Base-by-base conservation (phyloP, 768 basidiomycete genomes). In the Collybia mongolica region DNA sequence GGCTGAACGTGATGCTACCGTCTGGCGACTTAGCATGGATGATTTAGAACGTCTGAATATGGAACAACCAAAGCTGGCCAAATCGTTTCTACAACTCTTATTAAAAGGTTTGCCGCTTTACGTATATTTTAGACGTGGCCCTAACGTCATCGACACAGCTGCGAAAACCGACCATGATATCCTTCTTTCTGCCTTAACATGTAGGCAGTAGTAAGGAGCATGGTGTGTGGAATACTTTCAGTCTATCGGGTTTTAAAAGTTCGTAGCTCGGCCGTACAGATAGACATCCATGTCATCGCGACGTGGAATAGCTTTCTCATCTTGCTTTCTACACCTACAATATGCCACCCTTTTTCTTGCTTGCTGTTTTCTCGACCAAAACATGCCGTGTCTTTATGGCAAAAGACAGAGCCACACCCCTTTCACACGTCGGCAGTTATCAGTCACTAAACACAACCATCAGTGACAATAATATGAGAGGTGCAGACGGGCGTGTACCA, bases 361-460 rank as follows among this genome's bases (percentile, higher is more conserved):
- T n/a, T n/a, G n/a, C n/a, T n/a, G n/a, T n/a, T n/a, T n/a, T n/a
- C n/a, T n/a, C n/a, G n/a, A n/a, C n/a, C n/a, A n/a, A n/a, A n/a
- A n/a, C n/a, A n/a, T n/a, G n/a, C n/a, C n/a, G n/a, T n/a, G n/a
- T n/a, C n/a, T n/a, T n/a, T n/a, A n/a, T n/a, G n/a, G n/a, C n/a
- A n/a, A n/a, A n/a, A 95, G 95, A 67, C 94, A 97, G 54, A 86
- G 70, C 95, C 96, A 98, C 12, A 98, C 79, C 8, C 91, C 91
- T 50, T 84, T 79, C 15, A 93, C 77, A 14, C 94, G 81, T 58
- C 85, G 79, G 59, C 95, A 97, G 56, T 93, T 88, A 62, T 97
- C 93, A 14, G 90, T 93, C 14, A 92, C 90, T 90, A 64, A 32
- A 15, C 22, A 38, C 8, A 37, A 18, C 52, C 3, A 57, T 35